phyloP scores from a whole-genome alignment of 202 grass and related monocot species.

The Thinopyrum obtusiflorum region DNA sequence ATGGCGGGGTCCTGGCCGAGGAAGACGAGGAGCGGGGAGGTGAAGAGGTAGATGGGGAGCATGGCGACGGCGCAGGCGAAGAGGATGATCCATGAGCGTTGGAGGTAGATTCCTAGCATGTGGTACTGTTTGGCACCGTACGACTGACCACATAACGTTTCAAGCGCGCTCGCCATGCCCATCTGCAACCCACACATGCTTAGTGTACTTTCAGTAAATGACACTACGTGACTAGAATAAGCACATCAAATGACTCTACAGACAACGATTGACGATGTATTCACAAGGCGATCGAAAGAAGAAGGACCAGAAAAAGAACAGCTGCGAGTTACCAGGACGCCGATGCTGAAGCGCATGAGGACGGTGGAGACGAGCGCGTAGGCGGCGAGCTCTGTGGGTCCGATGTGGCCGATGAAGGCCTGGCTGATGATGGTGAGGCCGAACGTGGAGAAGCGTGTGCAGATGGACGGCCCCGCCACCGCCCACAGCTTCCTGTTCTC shows the following conservation, averaged over 20 bases:
- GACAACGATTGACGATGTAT: too few relatives aligned
- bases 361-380: constrained; percentile 17
- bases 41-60: not conserved
- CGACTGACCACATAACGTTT: not conserved
- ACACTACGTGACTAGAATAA: too few relatives aligned
- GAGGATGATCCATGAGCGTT: not conserved
- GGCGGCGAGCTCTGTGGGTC: not conserved
- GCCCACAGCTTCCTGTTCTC: constrained; percentile 1
- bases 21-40: not conserved
- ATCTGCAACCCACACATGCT: not conserved
- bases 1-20: not conserved
- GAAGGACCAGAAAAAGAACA: too few relatives aligned
- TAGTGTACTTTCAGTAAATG: too few relatives aligned
- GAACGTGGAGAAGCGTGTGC: not conserved
- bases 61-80: not conserved
- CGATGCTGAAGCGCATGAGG: not conserved
- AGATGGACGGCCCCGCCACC: constrained; percentile 6
- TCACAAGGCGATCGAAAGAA: too few relatives aligned
- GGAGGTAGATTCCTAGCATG: not conserved
- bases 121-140: not conserved
- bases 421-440: constrained; percentile 6
- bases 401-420: constrained; percentile 5
- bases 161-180: not conserved
- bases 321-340: not conserved
- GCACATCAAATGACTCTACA: too few relatives aligned